phyloP scores from a whole-genome alignment of 176 grass and related monocot species.

The Triticum dicoccoides region DNA sequence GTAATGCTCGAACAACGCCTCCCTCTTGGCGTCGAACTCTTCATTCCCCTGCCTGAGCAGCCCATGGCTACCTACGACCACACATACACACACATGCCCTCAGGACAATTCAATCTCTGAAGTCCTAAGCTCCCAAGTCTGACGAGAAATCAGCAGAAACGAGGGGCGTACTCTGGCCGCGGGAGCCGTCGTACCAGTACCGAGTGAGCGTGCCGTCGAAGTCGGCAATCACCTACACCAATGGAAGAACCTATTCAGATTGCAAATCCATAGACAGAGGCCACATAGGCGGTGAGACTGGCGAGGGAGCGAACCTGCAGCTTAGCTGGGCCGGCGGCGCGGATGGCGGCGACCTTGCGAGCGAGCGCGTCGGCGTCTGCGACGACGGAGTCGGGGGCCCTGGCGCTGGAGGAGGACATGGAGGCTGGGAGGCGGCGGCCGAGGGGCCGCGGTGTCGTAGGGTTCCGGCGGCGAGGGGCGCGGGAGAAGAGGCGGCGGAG shows the following conservation, averaged over 20 bases:
- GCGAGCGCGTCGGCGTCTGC: slow-evolving; percentile 19
- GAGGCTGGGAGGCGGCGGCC: not conserved
- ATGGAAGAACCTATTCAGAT: not conserved
- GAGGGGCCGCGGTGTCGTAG: not conserved
- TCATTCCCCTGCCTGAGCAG: slow-evolving; percentile 81
- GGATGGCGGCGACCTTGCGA: slow-evolving; percentile 47
- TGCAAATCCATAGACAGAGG: not conserved
- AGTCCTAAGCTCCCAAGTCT: not conserved
- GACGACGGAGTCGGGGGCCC: slow-evolving; percentile 6
- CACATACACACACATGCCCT: not conserved
- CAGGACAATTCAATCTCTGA: slow-evolving; percentile 1
- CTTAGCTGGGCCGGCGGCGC: slow-evolving; percentile 41
- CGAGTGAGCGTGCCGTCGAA: slow-evolving; percentile 91
- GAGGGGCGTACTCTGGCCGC: slow-evolving; percentile 74
- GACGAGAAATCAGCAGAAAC: not conserved
- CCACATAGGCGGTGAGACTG: not conserved
- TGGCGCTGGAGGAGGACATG: slow-evolving; percentile 11
- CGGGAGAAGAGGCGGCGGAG: slow-evolving; percentile 28
- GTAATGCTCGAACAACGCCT: slow-evolving; percentile 78
- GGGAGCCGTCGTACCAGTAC: slow-evolving; percentile 80
- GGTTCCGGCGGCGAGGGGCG: slow-evolving; percentile 30
- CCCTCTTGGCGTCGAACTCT: slow-evolving; percentile 81
- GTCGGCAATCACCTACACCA: slow-evolving; percentile 77
- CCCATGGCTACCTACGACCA: slow-evolving; percentile 67
- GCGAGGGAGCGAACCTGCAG: slow-evolving; percentile 29